These are phyloP conservation scores for Davidsoniella eucalypti DNA, from an alignment of 2,329 filamentous ascomycete species.

Conservation along the genomic window DNA sequence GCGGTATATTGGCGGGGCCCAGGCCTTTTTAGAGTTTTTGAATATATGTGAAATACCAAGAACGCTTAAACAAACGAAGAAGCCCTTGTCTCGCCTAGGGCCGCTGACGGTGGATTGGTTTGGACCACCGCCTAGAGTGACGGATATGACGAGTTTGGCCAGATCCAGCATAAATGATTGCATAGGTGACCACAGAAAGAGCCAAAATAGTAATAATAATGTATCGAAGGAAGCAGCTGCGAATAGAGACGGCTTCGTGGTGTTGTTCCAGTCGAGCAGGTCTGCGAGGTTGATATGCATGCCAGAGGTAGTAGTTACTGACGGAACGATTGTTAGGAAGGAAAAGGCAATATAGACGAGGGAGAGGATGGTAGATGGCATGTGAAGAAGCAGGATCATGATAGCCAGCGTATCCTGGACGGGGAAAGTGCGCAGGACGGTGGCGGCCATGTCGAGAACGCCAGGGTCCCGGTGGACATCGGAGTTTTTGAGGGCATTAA, in stretches of 20 bases:
- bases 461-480: constrained; percentile 55
- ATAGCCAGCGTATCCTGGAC: constrained; percentile 93
- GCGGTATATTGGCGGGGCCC: constrained; percentile 8
- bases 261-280: constrained; percentile 74
- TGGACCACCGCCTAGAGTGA: constrained; percentile 61
- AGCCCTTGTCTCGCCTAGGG: constrained; percentile 29
- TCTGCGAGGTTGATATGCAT: constrained; percentile 74
- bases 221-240: constrained; percentile 74
- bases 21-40: constrained; percentile 6
- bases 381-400: constrained; percentile 84
- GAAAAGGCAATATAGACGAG: constrained; percentile 86
- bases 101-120: constrained; percentile 53
- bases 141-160: constrained; percentile 82
- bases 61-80: constrained; percentile 15
- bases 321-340: constrained; percentile 79
- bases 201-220: constrained; percentile 68
- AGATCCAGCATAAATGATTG: constrained; percentile 81
- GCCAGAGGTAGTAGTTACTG: constrained; percentile 60
- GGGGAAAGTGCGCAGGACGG: constrained; percentile 77
- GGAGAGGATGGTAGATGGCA: constrained; percentile 75
- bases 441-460: constrained; percentile 61
- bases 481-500: constrained; percentile 50
- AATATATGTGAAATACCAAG: constrained; percentile 5
- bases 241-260: constrained; percentile 55
- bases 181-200: constrained; percentile 72